Conservation (phyloP, 2,329 filamentous ascomycete species). For the Cytospora leucostoma region DNA sequence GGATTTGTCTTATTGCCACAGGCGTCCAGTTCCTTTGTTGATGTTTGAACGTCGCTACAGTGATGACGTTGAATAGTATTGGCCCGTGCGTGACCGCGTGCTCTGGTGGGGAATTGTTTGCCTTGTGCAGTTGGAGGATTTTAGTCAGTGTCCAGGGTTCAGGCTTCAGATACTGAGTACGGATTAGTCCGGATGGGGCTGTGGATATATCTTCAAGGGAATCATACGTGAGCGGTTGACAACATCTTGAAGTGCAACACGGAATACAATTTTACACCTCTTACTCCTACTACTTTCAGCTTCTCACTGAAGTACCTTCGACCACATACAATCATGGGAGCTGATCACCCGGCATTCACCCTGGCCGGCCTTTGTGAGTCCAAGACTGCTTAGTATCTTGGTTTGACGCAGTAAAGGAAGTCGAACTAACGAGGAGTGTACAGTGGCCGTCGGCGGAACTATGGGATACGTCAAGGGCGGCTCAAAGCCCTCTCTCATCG, state of each 20-base stretch:
- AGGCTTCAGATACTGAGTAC: no score
- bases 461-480: slow-evolving; percentile 36
- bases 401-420: not conserved
- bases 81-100: slow-evolving; percentile 15
- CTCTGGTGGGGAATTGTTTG: not conserved
- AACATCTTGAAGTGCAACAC: not conserved
- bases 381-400: not conserved
- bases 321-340: slow-evolving; percentile 28
- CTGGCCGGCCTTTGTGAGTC: slow-evolving; percentile 42
- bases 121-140: no score
- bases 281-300: not conserved
- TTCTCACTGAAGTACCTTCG: not conserved
- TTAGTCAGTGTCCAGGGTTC: no score
- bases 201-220: not conserved
- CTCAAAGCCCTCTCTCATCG: slow-evolving; percentile 39
- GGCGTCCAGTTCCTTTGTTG: not conserved
- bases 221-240: not conserved
- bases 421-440: slow-evolving; percentile 12
- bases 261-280: not conserved
- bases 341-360: slow-evolving; percentile 45
- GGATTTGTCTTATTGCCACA: not conserved
- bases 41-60: slow-evolving; percentile 12
- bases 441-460: slow-evolving; percentile 39
- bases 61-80: slow-evolving; percentile 11
- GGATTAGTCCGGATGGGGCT: slow-evolving; percentile 1